Conservation (phyloP, 106 monocot species). For the Dendrobium nobile region DNA sequence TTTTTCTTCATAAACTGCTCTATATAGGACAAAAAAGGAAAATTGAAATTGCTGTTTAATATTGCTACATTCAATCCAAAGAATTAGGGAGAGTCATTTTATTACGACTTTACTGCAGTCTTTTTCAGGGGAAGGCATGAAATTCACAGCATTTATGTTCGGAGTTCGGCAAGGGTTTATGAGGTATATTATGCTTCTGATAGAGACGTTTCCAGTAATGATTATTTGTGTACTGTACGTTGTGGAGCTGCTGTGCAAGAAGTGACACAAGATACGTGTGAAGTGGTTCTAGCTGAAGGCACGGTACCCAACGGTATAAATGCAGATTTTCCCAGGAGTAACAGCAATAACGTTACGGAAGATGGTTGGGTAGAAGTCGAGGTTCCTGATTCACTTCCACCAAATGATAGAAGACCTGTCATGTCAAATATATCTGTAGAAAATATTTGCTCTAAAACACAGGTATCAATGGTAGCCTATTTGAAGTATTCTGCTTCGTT, state of each 20-base stretch:
- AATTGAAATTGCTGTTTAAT: background rate
- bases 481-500: conserved; percentile 4
- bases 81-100: background rate
- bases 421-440: conserved; percentile 7
- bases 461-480: conserved; percentile 17
- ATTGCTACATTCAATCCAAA: background rate
- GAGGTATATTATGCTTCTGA: conserved; percentile 70
- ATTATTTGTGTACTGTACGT: conserved; percentile 80
- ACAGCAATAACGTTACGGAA: conserved; percentile 39
- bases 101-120: conserved; percentile 37
- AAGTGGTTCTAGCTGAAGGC: too few relatives aligned
- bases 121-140: conserved; percentile 61
- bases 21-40: too few relatives aligned
- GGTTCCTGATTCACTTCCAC: conserved; percentile 28
- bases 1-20: too few relatives aligned
- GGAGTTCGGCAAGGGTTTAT: conserved; percentile 63
- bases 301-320: conserved; percentile 10
- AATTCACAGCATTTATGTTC: conserved; percentile 67
- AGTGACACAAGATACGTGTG: conserved; percentile 3
- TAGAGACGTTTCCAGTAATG: conserved; percentile 26
- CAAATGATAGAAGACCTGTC: conserved; percentile 8
- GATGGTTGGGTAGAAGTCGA: conserved; percentile 85
- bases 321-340: conserved; percentile 13
- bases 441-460: conserved; percentile 19
- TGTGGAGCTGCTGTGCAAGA: conserved; percentile 47